Evolutionary conservation across 345 rosid genomes (phyloP), one percentile per base, ranked within the genome.

Genomic region (Aethionema arabicum): DNA sequence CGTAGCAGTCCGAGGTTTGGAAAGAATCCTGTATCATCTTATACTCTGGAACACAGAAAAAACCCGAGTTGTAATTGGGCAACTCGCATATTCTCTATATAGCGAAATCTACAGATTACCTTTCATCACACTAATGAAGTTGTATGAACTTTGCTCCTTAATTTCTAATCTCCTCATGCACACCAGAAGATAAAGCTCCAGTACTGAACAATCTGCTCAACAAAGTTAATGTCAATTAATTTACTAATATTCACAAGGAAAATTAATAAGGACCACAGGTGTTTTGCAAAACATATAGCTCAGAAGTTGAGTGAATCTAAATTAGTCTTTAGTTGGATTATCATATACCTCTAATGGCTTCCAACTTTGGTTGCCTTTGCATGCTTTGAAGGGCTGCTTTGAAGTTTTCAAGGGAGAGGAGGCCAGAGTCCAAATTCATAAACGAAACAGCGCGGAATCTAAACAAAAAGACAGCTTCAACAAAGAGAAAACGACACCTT

Each of bases 131-230:
- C 96, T 78, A 69, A 49, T 78, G 75, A 87, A 87, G 82, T 84
- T 89, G 77, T 89, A 89, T 5, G 95, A 81, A 65, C 37, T 85
- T 77, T 90, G 91, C 77, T 89, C 97, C 68, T 87, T 87, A 61
- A 75, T 76, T 81, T 92, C 99, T 76, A 90, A 63, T 62, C 96
- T 82, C 77, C 78, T 90, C 95, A 85, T 87, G 77, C 87, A 89
- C 30, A 84, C 90, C 50, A 92, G 80, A 66, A 92, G 64, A 76
- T 87, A 92, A 54, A 90, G 90, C 78, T 92, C 98, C 74, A 89
- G 61, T 52, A 89, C 48, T 31, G 98, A 87, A 80, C 98, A 87
- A 77, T 90, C 97, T 92, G 87, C 67, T 11, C 65, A 42, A 30
- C 60, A 57, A 4, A 50, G 49, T 63, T 15, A 15, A 32, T 11